A percentile compares a stretch with the other conserved stretches of the same genome.
phyloP scores from a whole-genome alignment of 805 yeast genomes.

The Pichia thaimueangensis region DNA sequence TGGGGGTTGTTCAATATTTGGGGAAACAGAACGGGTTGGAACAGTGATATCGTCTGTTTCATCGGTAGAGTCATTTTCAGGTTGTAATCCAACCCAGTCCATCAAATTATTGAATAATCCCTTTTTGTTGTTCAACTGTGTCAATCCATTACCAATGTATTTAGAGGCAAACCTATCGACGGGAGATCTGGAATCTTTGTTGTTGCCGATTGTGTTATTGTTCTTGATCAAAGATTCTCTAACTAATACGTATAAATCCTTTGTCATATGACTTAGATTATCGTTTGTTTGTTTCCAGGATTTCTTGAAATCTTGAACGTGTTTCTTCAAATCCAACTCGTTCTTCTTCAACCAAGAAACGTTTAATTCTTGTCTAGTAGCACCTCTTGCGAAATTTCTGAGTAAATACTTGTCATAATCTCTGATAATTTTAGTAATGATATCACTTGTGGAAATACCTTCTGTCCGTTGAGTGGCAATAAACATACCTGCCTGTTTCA shows the following conservation, averaged over 20 bases:
- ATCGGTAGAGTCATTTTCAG: conserved; percentile 20
- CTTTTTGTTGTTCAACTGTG: conserved; percentile 18
- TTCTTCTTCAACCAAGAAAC: conserved; percentile 97
- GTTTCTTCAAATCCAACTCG: conserved; percentile 89
- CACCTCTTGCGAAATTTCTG: conserved; percentile 97
- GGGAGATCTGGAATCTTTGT: conserved; percentile 36
- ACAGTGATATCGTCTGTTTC: conserved; percentile 4
- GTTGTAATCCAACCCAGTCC: conserved; percentile 31
- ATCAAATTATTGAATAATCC: conserved; percentile 30
- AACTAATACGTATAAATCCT: conserved; percentile 79
- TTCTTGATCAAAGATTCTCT: conserved; percentile 50
- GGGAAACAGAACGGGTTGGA: not conserved
- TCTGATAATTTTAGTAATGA: conserved; percentile 88
- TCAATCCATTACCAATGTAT: conserved; percentile 49
- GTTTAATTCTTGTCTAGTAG: conserved; percentile 90
- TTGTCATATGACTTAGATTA: conserved; percentile 63
- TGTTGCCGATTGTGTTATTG: conserved; percentile 8
- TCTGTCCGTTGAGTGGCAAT: conserved; percentile 94
- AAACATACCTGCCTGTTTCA: conserved; percentile 85
- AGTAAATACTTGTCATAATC: conserved; percentile 95
- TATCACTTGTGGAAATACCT: conserved; percentile 93
- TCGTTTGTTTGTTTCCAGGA: conserved; percentile 75
- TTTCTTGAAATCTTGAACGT: conserved; percentile 78
- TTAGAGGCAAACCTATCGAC: conserved; percentile 62
- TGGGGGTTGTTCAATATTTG: not conserved